phyloP scores from a whole-genome alignment of 768 basidiomycete species.

The Aureoboletus auriporus region DNA sequence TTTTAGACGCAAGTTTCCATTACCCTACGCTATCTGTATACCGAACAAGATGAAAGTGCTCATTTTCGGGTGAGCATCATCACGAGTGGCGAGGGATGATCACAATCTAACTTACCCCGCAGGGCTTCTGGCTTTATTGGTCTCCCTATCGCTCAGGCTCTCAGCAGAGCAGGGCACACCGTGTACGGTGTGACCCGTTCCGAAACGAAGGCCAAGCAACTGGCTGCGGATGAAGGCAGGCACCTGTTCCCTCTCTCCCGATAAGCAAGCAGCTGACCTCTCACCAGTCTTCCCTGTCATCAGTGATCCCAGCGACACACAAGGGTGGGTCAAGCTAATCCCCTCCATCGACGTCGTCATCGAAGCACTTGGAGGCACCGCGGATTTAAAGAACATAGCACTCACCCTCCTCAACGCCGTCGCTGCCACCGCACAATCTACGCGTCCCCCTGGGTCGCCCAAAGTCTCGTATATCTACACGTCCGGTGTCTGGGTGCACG shows the following conservation, averaged over 20 bases:
- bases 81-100: neutral
- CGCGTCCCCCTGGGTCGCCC: constrained; percentile 17
- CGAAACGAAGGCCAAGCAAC: constrained; percentile 12
- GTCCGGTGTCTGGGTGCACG: constrained; percentile 30
- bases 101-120: neutral
- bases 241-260: no score
- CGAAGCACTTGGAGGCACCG: constrained; percentile 15
- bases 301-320: constrained; percentile 9
- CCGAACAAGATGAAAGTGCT: constrained; percentile 11
- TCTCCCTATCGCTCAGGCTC: constrained; percentile 29
- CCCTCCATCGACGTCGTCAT: constrained; percentile 20
- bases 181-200: constrained; percentile 34
- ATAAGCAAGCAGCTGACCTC: neutral
- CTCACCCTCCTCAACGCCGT: constrained; percentile 16
- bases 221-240: constrained; percentile 26
- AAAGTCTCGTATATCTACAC: constrained; percentile 32
- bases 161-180: constrained; percentile 31
- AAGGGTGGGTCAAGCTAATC: constrained; percentile 16
- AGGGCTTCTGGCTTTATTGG: constrained; percentile 33
- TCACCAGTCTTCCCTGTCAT: constrained; percentile 24
- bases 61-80: constrained; percentile 11
- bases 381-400: constrained; percentile 9
- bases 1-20: neutral
- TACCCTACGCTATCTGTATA: neutral
- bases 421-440: constrained; percentile 11